Percentiles rank a stretch among this genome's conserved stretches.
These are phyloP conservation scores for Termitomyces sp. DNA, from an alignment of 768 basidiomycete genomes.

Conservation along the genomic window DNA sequence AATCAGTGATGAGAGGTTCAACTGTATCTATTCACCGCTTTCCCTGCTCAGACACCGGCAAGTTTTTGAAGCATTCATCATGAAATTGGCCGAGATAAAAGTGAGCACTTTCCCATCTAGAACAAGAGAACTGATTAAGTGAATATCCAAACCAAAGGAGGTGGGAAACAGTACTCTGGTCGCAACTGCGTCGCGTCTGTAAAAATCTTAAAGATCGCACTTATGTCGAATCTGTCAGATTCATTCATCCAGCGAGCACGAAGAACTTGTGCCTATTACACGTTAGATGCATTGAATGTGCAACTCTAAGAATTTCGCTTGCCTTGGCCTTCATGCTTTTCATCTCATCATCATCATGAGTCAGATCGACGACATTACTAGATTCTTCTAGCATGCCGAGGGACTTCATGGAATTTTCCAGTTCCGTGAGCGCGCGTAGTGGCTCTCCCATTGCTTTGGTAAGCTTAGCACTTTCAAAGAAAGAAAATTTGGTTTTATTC, in stretches of 20 bases:
- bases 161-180: constrained; percentile 35
- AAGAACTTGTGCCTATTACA: constrained; percentile 61
- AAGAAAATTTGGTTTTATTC: constrained; percentile 63
- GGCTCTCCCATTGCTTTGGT: constrained; percentile 74
- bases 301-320: constrained; percentile 2
- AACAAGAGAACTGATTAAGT: neutral
- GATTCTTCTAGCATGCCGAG: constrained; percentile 40
- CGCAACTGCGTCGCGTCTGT: constrained; percentile 42
- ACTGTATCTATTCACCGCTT: constrained; percentile 29
- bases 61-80: constrained; percentile 64
- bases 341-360: constrained; percentile 43
- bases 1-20: neutral
- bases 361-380: constrained; percentile 49
- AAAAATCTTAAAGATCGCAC: constrained; percentile 56
- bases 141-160: neutral
- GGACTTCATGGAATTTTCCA: constrained; percentile 67
- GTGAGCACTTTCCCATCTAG: constrained; percentile 77
- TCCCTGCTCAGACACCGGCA: constrained; percentile 39
- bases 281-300: constrained; percentile 1
- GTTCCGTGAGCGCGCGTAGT: constrained; percentile 78
- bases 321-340: constrained; percentile 71
- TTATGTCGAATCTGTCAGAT: constrained; percentile 71
- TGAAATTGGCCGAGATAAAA: constrained; percentile 89
- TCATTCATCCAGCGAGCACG: constrained; percentile 93
- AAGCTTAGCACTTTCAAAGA: constrained; percentile 88